These are phyloP conservation scores for Trichosanthes cucumerina DNA, from an alignment of 306 rosid genomes.

Conservation along the genomic window DNA sequence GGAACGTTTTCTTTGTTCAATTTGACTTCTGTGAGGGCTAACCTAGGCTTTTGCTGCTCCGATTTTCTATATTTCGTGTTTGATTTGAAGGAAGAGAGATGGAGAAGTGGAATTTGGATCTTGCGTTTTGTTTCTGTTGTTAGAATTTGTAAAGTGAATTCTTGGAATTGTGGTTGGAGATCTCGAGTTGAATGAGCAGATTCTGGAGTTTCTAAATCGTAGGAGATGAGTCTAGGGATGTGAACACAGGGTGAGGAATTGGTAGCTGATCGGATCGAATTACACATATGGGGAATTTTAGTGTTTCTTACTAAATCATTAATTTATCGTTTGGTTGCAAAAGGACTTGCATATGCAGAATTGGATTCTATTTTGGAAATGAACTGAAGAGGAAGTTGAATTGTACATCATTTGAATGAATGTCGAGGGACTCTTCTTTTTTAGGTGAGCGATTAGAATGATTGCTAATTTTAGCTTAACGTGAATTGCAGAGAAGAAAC, in stretches of 20 bases:
- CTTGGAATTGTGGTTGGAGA: not conserved
- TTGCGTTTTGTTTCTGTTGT: not conserved
- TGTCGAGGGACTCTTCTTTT: not conserved
- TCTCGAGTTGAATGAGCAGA: not conserved
- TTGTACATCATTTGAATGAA: not conserved
- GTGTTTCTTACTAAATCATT: not conserved
- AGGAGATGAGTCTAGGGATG: not conserved
- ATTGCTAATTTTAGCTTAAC: not conserved
- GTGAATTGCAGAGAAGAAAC: conserved; percentile 8
- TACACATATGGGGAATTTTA: not conserved
- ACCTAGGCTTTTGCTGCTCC: not conserved
- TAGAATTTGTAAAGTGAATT: not conserved
- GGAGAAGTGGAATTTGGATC: not conserved
- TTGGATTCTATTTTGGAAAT: not conserved
- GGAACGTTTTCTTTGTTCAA: not conserved
- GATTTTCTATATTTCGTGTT: not conserved
- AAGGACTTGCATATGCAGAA: not conserved
- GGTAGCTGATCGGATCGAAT: not conserved
- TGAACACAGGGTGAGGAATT: not conserved
- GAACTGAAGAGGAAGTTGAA: not conserved
- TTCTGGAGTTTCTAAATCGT: not conserved
- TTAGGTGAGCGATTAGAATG: not conserved
- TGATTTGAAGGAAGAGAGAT: not conserved
- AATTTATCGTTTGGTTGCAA: not conserved
- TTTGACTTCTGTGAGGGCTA: not conserved